phyloP scores from a whole-genome alignment of 352 stramenopile genomes.

The Pythium aristosporum region DNA sequence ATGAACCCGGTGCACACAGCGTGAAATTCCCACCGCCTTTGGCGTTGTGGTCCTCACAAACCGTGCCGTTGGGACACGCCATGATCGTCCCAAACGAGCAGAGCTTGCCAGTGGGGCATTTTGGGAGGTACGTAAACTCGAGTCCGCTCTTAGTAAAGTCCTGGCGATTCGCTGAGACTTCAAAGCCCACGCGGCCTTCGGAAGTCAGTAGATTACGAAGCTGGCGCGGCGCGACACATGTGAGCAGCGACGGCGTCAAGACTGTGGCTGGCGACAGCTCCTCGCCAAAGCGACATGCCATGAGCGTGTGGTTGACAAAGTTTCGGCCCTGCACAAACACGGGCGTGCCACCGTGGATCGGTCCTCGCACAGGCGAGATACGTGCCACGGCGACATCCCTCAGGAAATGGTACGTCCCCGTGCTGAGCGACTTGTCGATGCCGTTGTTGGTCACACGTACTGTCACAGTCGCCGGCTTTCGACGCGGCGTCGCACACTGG shows the following conservation, averaged over 20 bases:
- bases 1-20: constrained; percentile 90
- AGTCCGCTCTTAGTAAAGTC: constrained; percentile 79
- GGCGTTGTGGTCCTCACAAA: constrained; percentile 33
- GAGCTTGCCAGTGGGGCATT: constrained; percentile 58
- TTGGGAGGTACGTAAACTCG: constrained; percentile 72
- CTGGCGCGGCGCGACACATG: constrained; percentile 80
- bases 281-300: constrained; percentile 89
- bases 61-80: constrained; percentile 89
- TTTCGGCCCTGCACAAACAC: constrained; percentile 93
- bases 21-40: constrained; percentile 88
- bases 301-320: constrained; percentile 89
- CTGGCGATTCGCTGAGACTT: constrained; percentile 85
- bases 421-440: constrained; percentile 52
- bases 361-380: constrained; percentile 70
- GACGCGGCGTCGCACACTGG: constrained; percentile 56
- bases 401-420: constrained; percentile 75
- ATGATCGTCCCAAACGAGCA: constrained; percentile 57
- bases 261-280: constrained; percentile 68
- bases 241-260: constrained; percentile 69
- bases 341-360: constrained; percentile 75
- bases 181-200: constrained; percentile 58
- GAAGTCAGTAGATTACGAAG: constrained; percentile 41
- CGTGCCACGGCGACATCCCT: constrained; percentile 78
- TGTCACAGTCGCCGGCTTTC: constrained; percentile 51
- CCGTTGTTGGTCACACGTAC: constrained; percentile 86